These are phyloP conservation scores for Gossypium davidsonii DNA, from an alignment of 441 rosid species.

Conservation along the genomic window DNA sequence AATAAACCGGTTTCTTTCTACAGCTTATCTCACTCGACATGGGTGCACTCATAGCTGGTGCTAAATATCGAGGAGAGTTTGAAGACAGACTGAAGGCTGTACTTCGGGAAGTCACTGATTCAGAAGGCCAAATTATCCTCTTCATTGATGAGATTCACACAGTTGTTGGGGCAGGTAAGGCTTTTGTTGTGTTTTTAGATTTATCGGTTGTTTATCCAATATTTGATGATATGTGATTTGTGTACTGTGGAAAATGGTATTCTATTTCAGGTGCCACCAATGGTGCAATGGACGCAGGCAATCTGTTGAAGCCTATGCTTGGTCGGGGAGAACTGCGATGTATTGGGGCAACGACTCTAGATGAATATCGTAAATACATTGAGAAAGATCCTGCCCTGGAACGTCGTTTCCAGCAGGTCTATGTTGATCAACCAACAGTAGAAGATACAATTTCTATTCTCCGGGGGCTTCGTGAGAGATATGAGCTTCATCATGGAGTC, in stretches of 20 bases:
- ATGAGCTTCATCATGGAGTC: conserved; percentile 93
- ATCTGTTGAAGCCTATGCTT: conserved; percentile 90
- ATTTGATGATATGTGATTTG: not conserved
- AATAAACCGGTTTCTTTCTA: not conserved
- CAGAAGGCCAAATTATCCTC: conserved; percentile 81
- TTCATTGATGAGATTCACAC: conserved; percentile 97
- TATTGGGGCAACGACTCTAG: conserved; percentile 91
- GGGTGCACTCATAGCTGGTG: conserved; percentile 98
- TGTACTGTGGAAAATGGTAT: not conserved
- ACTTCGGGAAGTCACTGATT: conserved; percentile 80
- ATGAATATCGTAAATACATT: conserved; percentile 81
- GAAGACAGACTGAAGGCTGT: conserved; percentile 97
- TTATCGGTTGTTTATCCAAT: not conserved
- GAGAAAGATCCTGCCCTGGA: conserved; percentile 96
- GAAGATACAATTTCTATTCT: conserved; percentile 87
- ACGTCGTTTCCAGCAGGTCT: conserved; percentile 93
- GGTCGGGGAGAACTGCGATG: conserved; percentile 90
- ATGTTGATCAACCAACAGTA: conserved; percentile 86
- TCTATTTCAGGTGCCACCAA: conserved; percentile 75
- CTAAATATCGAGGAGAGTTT: conserved; percentile 93
- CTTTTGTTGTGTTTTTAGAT: not conserved
- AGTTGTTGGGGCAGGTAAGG: conserved; percentile 89
- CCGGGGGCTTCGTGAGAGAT: conserved; percentile 80
- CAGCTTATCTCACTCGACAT: conserved; percentile 94
- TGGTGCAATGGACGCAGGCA: conserved; percentile 98